Evolutionary conservation across 805 yeast species (phyloP), one percentile per base, ranked within the genome.

Genomic region (Candida maesae): DNA sequence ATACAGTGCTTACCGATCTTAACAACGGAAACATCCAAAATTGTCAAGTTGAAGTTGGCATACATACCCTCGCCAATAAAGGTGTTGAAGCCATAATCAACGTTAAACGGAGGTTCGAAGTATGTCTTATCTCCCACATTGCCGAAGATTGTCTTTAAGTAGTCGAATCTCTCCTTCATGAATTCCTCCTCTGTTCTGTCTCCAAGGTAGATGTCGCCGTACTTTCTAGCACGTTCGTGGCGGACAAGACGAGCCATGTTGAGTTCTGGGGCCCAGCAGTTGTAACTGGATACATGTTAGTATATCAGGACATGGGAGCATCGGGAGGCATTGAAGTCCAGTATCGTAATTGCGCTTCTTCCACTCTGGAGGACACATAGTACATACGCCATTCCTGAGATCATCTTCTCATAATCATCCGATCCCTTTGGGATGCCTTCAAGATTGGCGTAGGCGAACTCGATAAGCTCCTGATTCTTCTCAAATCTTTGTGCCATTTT

Each of bases 11-110:
- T 71, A 8, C 91, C 90, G 42, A 84, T 70, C 14, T 63, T 71
- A 29, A 84, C 77, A 28, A 78, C 50, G 0, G 82, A 70, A 49
- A 80, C 73, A 57, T 84, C 90, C 31, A 84, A 63, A 36, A 81
- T 61, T 1, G 61, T 56, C 14, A 61, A 41, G 44, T 76, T 77
- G 70, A 75, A 78, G 60, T 84, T 84, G 26, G 74, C 67, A 53
- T 78, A 83, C 57, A 79, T 76, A 21, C 63, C 58, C 42, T 78
- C 72, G 2, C 88, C 90, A 14, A 81, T 48, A 13, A 56, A 58
- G 27, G 74, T 64, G 59, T 83, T 84, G 58, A 66, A 73, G 0
- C 90, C 91, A 53, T 81, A 83, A 57, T 84, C 90, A 31, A 79
- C 75, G 45, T 47, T 64, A 51, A 77, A 71, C 6, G 87, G 87